phyloP scores from a whole-genome alignment of 768 basidiomycete species.

The Termitomyces sp. region DNA sequence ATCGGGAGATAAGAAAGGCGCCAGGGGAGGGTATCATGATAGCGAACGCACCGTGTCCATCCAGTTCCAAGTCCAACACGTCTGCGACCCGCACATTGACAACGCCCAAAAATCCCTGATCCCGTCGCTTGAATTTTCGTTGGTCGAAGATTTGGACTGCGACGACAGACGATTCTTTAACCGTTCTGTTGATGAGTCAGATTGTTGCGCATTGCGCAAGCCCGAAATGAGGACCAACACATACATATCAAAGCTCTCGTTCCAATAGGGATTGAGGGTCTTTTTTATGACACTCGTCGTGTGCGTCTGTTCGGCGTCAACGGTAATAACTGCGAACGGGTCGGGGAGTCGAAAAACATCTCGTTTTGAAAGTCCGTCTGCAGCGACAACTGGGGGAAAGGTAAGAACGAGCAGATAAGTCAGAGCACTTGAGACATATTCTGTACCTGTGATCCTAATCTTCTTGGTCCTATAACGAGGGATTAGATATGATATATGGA shows the following conservation, averaged over 20 bases:
- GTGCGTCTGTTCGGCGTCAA: constrained; percentile 96
- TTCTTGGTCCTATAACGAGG: constrained; percentile 54
- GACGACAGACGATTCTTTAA: constrained; percentile 97
- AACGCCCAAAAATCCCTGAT: constrained; percentile 97
- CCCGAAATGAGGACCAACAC: constrained; percentile 23
- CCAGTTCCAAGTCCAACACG: constrained; percentile 87
- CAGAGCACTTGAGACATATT: not conserved
- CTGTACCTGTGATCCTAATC: constrained; percentile 75
- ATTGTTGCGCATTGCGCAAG: constrained; percentile 1
- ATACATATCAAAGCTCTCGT: constrained; percentile 97
- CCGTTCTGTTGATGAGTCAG: constrained; percentile 54
- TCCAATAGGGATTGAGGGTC: constrained; percentile 95
- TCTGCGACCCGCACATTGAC: constrained; percentile 93
- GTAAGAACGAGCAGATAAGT: constrained; percentile 3
- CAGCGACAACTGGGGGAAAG: constrained; percentile 77
- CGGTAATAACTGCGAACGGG: constrained; percentile 97
- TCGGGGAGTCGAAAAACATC: constrained; percentile 97
- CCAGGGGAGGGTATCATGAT: not conserved
- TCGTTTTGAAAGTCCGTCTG: constrained; percentile 89
- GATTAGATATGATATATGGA: not conserved
- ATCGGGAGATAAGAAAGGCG: constrained; percentile 15
- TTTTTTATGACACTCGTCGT: constrained; percentile 98
- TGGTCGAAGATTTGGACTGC: constrained; percentile 99
- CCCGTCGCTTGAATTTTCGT: constrained; percentile 96
- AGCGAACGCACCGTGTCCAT: constrained; percentile 79